phyloP scores from a whole-genome alignment of 2,329 filamentous ascomycete species.

The Cordyceps militaris region DNA sequence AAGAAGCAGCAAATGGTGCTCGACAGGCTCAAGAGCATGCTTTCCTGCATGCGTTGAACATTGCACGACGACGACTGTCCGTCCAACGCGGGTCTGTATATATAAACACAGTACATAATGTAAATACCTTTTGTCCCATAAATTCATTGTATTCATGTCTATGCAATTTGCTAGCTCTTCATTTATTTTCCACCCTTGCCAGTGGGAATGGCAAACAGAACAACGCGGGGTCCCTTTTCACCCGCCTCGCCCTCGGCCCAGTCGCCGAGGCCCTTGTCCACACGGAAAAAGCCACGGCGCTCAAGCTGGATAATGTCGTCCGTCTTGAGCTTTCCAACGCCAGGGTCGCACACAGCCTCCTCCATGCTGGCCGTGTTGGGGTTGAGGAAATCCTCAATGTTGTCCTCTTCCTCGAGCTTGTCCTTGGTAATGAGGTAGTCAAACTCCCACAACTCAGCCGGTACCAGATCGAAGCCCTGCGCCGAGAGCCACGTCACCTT shows the following conservation, averaged over 20 bases:
- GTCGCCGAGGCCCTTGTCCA: conserved; percentile 58
- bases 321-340: conserved; percentile 69
- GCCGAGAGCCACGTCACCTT: conserved; percentile 90
- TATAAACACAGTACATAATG: background rate
- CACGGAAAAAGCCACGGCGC: conserved; percentile 83
- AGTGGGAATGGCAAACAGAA: conserved; percentile 52
- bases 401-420: conserved; percentile 81
- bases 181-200: conserved; percentile 40
- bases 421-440: conserved; percentile 38
- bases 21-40: conserved; percentile 25
- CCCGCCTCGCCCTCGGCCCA: conserved; percentile 45
- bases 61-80: background rate
- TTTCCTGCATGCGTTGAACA: conserved; percentile 21
- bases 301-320: conserved; percentile 95
- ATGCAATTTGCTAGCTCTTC: background rate
- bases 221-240: conserved; percentile 40
- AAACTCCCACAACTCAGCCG: conserved; percentile 79
- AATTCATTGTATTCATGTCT: conserved; percentile 6
- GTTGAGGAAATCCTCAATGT: conserved; percentile 77
- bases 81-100: background rate
- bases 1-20: conserved; percentile 24
- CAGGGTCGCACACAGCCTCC: conserved; percentile 72
- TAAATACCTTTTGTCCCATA: background rate
- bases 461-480: conserved; percentile 67
- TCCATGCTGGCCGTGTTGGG: conserved; percentile 67